Evolutionary conservation across 192 early-diverging fungal species (phyloP), one percentile per base, ranked within the genome.

Genomic region (Mortierella antarctica): DNA sequence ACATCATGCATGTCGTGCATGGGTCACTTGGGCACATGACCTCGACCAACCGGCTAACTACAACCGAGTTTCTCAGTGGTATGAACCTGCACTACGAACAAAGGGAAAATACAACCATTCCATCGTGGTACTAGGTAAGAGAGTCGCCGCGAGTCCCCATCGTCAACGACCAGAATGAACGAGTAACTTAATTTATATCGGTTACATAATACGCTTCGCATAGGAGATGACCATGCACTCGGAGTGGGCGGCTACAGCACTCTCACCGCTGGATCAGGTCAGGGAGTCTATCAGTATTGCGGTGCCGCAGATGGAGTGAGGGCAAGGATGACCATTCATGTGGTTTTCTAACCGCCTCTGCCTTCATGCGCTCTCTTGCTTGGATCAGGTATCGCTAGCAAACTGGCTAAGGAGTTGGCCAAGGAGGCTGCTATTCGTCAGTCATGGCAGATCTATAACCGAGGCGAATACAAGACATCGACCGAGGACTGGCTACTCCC

Each of bases 181-280:
- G 49, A 50, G 17, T 14, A 50, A 4, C 4, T 50, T 2, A 50
- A 14, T 17, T 50, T 2, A 50, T 17, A 50, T 50, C n/a, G n/a
- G 54, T 21, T 55, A 15, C 15, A 6, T 45, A 17, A 40, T 50
- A 39, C 42, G 6, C 20, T 31, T 17, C 46, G 6, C 20, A 11
- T 56, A 83, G 82, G 82, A 4, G 82, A 83, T 49, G 75, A 83
- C 39, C 73, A 83, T 65, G 82, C 82, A 11, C 46, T 83, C 13
- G 82, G 82, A 1, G 64, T 78, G 11, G 82, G 82, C 12, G 82
- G 64, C 23, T 68, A 80, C 18, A 80, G 64, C 41, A 65, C 70
- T 14, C 41, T 80, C 17, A 66, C 57, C 0, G 54, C 57, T 41
- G 77, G 77, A 56, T 72, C 77, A 63, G 77, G 77, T 80, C 1